Evolutionary conservation across 2,329 filamentous ascomycete genomes (phyloP), one percentile per base, ranked within the genome.

Genomic region (Colletotrichum endophyticum): DNA sequence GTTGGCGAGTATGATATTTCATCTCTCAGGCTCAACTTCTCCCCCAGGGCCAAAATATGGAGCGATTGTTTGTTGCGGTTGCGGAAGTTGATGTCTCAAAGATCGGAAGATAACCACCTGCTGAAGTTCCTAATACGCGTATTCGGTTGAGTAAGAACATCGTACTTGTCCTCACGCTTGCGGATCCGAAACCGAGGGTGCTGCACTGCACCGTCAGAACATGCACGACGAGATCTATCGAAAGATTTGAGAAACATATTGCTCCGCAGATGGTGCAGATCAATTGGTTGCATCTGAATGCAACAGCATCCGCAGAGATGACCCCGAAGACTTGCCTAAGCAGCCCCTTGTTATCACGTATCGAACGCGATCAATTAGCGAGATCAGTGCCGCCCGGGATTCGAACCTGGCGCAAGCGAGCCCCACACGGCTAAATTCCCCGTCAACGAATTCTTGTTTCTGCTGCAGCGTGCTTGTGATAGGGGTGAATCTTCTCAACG

Each of bases 11-110:
- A 53, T 53, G n/a, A 6, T 1, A 53, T 53, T 22, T 53, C n/a
- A 53, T 25, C n/a, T 0, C 1, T 53, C 6, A 0, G n/a, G n/a
- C n/a, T 53, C 11, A 22, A 13, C 11, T 13, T 7, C 11, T 8
- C n/a, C n/a, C n/a, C n/a, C n/a, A n/a, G 8, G 44, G 9, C n/a
- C n/a, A 5, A 13, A 53, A 53, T 3, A 8, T 53, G n/a, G 44
- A 22, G 22, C 1, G n/a, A 53, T 22, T 8, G n/a, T 22, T 53
- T 8, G 2, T 22, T 13, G n/a, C 4, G n/a, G 2, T 53, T 53
- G 4, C 3, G 12, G 6, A 5, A 53, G 44, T 53, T 53, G 44
- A 2, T 25, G 44, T 8, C 44, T 22, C 44, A 53, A 3, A 53
- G 6, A 22, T n/a, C 44, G n/a, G n/a, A 22, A 53, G 44, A 53